Evolutionary conservation across 1,284 basidiomycete species (phyloP).

Genomic region (Athelia sp.): DNA sequence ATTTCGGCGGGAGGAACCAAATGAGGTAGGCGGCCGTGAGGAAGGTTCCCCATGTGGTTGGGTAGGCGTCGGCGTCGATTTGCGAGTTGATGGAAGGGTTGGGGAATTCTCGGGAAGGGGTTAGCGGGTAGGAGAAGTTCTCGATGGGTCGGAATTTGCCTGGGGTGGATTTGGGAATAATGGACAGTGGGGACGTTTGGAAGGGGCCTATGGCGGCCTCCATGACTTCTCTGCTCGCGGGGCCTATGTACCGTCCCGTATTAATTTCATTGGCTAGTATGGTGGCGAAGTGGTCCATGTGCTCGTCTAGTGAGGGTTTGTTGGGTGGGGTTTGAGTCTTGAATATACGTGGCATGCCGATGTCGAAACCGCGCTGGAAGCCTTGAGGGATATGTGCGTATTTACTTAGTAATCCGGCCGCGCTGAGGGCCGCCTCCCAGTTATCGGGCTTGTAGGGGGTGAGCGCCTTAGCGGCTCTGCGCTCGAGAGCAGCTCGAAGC

Average conservation of each 20-base stretch:
- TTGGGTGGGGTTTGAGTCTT: background rate
- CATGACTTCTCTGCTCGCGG: background rate
- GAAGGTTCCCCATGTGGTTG: conserved; percentile 7
- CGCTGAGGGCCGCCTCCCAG: too few species aligned
- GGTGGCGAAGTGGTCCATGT: background rate
- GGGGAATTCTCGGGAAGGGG: background rate
- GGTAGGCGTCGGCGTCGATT: background rate
- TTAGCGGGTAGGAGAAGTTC: conserved; percentile 5
- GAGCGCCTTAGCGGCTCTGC: conserved; percentile 7
- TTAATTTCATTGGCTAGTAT: background rate
- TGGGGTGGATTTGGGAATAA: background rate
- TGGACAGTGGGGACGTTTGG: background rate
- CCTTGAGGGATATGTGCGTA: too few species aligned
- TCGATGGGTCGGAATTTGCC: conserved; percentile 8
- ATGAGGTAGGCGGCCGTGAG: background rate
- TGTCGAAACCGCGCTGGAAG: background rate
- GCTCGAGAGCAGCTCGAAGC: conserved; percentile 19
- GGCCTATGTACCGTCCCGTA: background rate
- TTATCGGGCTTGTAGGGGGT: too few species aligned
- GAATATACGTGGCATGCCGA: background rate
- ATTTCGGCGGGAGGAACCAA: background rate
- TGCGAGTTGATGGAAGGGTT: background rate
- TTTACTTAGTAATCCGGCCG: too few species aligned
- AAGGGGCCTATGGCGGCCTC: background rate
- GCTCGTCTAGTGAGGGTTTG: background rate